phyloP scores from a whole-genome alignment of 2,329 filamentous ascomycete genomes.

The Nannizziopsis arthrosporioides region DNA sequence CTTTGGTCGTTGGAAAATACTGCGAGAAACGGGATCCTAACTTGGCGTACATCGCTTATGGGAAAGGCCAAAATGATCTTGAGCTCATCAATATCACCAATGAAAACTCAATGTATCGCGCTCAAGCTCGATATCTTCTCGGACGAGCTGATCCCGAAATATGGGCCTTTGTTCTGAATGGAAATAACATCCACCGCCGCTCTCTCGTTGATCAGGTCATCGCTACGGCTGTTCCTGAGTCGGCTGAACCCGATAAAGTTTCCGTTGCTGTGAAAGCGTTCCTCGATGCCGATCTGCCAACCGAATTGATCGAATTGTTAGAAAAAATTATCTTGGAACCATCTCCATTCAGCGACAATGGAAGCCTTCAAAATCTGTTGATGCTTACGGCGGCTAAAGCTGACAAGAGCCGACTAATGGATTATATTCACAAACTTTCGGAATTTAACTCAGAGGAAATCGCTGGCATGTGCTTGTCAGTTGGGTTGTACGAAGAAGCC shows the following conservation, averaged over 20 bases:
- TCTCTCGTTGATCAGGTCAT: conserved; percentile 94
- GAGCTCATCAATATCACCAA: conserved; percentile 97
- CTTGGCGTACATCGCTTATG: conserved; percentile 85
- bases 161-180: conserved; percentile 87
- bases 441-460: conserved; percentile 89
- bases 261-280: conserved; percentile 89
- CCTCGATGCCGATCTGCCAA: conserved; percentile 78
- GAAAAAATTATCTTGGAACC: conserved; percentile 99
- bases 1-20: conserved; percentile 86
- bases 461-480: conserved; percentile 81
- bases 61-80: conserved; percentile 92
- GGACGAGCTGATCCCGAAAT: conserved; percentile 82
- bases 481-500: conserved; percentile 89
- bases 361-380: conserved; percentile 88
- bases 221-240: conserved; percentile 86
- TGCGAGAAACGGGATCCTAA: conserved; percentile 98
- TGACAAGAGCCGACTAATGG: conserved; percentile 87
- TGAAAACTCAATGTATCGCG: conserved; percentile 98
- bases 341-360: conserved; percentile 96
- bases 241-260: conserved; percentile 84
- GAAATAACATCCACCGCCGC: conserved; percentile 89
- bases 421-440: conserved; percentile 86
- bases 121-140: conserved; percentile 89
- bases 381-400: conserved; percentile 95
- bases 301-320: conserved; percentile 88